Percentiles rank a stretch among this genome's conserved stretches.
Conservation (phyloP, 768 basidiomycete species). For the Trametes cubensis region DNA sequence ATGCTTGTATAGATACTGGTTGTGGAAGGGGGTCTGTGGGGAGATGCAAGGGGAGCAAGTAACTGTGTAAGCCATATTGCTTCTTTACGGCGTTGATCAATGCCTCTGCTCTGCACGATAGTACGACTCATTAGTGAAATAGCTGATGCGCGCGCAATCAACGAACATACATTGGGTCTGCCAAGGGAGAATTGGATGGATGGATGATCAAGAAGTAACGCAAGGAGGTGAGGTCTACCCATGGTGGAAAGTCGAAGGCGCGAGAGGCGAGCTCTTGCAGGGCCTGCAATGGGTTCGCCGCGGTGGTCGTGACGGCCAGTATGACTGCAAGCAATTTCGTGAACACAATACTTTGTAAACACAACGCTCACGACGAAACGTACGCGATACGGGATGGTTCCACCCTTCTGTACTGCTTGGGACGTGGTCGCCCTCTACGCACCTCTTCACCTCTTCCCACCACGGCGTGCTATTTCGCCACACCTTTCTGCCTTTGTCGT, state of each 20-base stretch:
- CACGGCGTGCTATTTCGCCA: constrained; percentile 61
- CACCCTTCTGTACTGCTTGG: constrained; percentile 76
- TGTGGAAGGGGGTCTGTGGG: constrained; percentile 60
- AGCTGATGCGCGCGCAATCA: constrained; percentile 1
- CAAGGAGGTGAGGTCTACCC: constrained; percentile 76
- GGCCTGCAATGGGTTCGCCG: constrained; percentile 79
- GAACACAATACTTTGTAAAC: neutral
- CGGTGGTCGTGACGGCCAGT: constrained; percentile 78
- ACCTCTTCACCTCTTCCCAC: constrained; percentile 85
- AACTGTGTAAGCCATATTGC: constrained; percentile 79
- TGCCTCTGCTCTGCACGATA: constrained; percentile 60
- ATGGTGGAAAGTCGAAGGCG: constrained; percentile 67
- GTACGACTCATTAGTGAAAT: neutral
- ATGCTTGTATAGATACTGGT: constrained; percentile 66
- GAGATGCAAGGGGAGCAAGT: constrained; percentile 64
- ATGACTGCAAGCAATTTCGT: constrained; percentile 53
- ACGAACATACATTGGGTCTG: constrained; percentile 74
- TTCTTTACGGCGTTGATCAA: constrained; percentile 88
- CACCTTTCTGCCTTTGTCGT: constrained; percentile 35
- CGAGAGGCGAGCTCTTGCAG: constrained; percentile 76
- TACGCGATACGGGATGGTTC: constrained; percentile 86
- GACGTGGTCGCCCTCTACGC: constrained; percentile 74
- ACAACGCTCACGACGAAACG: constrained; percentile 33
- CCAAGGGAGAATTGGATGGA: constrained; percentile 65
- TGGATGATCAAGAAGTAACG: constrained; percentile 81